Evolutionary conservation across 352 stramenopile genomes (phyloP).

Genomic region (Thraustotheca clavata): DNA sequence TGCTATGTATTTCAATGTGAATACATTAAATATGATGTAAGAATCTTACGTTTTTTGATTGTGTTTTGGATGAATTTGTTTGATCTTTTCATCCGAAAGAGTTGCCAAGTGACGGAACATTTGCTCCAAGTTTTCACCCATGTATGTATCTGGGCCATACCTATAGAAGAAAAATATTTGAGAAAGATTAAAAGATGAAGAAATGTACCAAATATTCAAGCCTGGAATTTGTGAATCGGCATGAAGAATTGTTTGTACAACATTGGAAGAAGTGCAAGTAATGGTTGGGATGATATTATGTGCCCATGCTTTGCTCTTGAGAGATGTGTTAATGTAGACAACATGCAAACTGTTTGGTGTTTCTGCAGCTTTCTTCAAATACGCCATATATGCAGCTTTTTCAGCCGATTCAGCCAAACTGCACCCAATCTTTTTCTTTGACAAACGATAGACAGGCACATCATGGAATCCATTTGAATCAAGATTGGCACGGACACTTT

Average conservation of each 20-base stretch:
- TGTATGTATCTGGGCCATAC: conserved; percentile 96
- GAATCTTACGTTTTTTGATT: conserved; percentile 50
- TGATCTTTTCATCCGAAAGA: conserved; percentile 77
- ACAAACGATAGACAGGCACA: conserved; percentile 93
- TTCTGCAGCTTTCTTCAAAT: conserved; percentile 84
- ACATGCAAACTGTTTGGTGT: conserved; percentile 91
- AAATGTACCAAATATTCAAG: conserved; percentile 80
- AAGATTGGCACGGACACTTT: conserved; percentile 91
- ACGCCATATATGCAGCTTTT: conserved; percentile 88
- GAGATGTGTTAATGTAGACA: conserved; percentile 97
- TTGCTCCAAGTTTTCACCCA: conserved; percentile 95
- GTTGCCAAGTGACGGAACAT: conserved; percentile 84
- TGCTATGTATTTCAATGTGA: conserved; percentile 22
- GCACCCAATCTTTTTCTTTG: conserved; percentile 90
- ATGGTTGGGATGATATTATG: conserved; percentile 93
- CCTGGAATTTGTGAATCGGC: conserved; percentile 87
- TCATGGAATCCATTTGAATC: conserved; percentile 86
- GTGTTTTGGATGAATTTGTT: conserved; percentile 74
- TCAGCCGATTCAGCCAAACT: conserved; percentile 93
- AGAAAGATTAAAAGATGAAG: background rate
- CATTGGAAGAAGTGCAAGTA: conserved; percentile 95
- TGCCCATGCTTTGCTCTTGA: conserved; percentile 94
- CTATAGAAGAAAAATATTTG: background rate
- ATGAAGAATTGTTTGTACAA: conserved; percentile 94
- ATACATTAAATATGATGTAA: background rate